Evolutionary conservation across 129 eudicot genomes (phyloP).

Genomic region (Ambrosia artemisiifolia): DNA sequence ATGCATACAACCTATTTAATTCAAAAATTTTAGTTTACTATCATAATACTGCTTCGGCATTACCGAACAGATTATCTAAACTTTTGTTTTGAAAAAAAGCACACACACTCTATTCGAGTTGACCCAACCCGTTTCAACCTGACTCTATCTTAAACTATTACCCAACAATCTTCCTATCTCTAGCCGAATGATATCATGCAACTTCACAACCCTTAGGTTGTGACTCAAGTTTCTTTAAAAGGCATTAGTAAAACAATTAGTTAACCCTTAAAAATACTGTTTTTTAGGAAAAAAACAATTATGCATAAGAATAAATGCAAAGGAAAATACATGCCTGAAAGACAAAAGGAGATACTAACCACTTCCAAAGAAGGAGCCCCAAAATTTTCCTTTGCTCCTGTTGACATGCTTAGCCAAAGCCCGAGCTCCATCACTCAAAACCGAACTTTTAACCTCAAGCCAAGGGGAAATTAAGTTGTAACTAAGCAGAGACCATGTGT

Average conservation of each 20-base stretch:
- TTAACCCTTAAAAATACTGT: neutral
- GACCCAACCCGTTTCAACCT: neutral
- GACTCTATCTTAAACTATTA: neutral
- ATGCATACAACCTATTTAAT: neutral
- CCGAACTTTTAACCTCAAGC: conserved; percentile 69
- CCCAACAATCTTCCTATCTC: neutral
- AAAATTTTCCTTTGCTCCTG: conserved; percentile 57
- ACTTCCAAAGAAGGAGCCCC: conserved; percentile 71
- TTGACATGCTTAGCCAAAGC: conserved; percentile 83
- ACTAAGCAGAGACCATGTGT: conserved; percentile 8
- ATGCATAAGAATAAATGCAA: conserved; percentile 1
- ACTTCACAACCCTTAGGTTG: conserved; percentile 10
- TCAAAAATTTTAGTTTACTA: neutral
- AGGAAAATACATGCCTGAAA: neutral
- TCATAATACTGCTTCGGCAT: neutral
- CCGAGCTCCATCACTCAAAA: conserved; percentile 77
- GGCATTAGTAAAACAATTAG: neutral
- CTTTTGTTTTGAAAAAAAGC: neutral
- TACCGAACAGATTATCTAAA: neutral
- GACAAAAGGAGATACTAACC: conserved; percentile 46
- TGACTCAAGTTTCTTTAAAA: neutral
- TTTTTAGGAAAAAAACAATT: neutral
- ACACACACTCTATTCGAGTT: neutral
- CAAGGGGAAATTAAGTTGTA: conserved; percentile 28
- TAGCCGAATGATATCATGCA: neutral